Percentiles rank a stretch among this genome's conserved stretches.
Conservation (phyloP, 1,139 yeast genomes). For the Geotrichum aggregatum region DNA sequence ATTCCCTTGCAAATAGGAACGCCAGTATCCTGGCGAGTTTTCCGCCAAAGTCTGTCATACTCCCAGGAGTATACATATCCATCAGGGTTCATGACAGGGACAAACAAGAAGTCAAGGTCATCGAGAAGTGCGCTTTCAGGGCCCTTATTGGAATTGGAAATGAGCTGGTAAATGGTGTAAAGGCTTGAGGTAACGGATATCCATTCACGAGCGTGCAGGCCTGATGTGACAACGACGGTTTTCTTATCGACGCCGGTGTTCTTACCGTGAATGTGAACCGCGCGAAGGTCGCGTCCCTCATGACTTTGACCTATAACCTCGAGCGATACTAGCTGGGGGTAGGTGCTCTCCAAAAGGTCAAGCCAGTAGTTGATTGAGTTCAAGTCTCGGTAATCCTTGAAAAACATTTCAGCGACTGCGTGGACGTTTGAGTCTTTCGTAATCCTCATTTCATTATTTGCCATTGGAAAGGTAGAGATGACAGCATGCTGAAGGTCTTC, state of each 20-base stretch:
- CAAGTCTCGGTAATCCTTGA: slow-evolving; percentile 65
- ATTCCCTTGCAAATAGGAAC: slow-evolving; percentile 70
- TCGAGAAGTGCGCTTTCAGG: slow-evolving; percentile 34
- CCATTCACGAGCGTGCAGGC: slow-evolving; percentile 92
- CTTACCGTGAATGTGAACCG: slow-evolving; percentile 54
- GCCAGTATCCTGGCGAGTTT: slow-evolving; percentile 74
- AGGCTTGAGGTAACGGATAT: slow-evolving; percentile 67
- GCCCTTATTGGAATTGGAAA: slow-evolving; percentile 43
- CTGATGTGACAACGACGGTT: slow-evolving; percentile 76
- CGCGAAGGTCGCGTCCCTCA: slow-evolving; percentile 67
- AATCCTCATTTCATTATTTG: background rate
- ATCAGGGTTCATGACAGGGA: slow-evolving; percentile 87
- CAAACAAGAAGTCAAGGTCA: slow-evolving; percentile 62
- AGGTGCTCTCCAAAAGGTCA: slow-evolving; percentile 49
- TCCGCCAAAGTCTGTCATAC: slow-evolving; percentile 78
- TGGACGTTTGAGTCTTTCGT: slow-evolving; percentile 18
- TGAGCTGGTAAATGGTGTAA: slow-evolving; percentile 54
- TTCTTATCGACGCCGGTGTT: slow-evolving; percentile 47
- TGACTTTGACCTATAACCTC: slow-evolving; percentile 70
- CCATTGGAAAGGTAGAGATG: slow-evolving; percentile 29
- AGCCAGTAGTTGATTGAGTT: slow-evolving; percentile 71
- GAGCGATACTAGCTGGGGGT: slow-evolving; percentile 55
- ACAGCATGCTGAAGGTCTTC: slow-evolving; percentile 36
- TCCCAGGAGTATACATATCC: slow-evolving; percentile 85
- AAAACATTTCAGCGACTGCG: slow-evolving; percentile 44